Base-by-base conservation (phyloP, 2,329 filamentous ascomycete species). In the Neoarthrinium moseri region DNA sequence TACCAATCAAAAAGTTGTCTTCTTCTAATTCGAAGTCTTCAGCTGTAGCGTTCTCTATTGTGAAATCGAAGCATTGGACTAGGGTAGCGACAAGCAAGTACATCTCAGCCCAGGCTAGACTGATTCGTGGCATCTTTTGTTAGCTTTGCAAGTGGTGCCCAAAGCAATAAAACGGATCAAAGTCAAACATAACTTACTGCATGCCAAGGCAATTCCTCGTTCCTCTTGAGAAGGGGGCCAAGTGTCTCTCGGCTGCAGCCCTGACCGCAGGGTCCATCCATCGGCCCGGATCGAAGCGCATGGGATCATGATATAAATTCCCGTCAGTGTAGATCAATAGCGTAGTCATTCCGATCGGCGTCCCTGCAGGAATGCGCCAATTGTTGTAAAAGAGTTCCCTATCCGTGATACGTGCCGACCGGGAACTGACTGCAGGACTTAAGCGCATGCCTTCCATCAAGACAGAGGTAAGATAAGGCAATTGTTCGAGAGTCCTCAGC, bases 371-470 rank as follows among this genome's bases (percentile, higher is more conserved):
- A 26, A 63, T 61, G 5, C 36, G 44, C 53, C 57, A 60, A 18
- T 56, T 36, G 6, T 41, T 46, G 46, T 60, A 59, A 3, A 54
- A 13, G 8, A 61, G 49, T 27, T 58, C 55, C 7, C 50, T 43
- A 29, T 57, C 47, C 0, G 71, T 68, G 8, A 71, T 51, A 2
- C 74, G 70, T 40, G 73, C 67, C 4, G 73, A 59, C 1, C 68
- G 57, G 27, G 71, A 63, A 8, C 63, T 65, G 13, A 73, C 56
- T 1, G 61, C 66, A 3, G 72, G 70, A 45, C 73, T 66, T 3
- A 76, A 50, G 5, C 75, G 67, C 57, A 75, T 59, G 5, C 67
- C 65, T 55, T 78, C 74, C 35, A 65, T 69, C 12, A 77, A 60
- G 4, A 71, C 64, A 2, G 72, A 69, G 17, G 68, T 64, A 15